These are phyloP conservation scores for Voacanga thouarsii DNA, from an alignment of 257 asterid genomes.

Conservation along the genomic window DNA sequence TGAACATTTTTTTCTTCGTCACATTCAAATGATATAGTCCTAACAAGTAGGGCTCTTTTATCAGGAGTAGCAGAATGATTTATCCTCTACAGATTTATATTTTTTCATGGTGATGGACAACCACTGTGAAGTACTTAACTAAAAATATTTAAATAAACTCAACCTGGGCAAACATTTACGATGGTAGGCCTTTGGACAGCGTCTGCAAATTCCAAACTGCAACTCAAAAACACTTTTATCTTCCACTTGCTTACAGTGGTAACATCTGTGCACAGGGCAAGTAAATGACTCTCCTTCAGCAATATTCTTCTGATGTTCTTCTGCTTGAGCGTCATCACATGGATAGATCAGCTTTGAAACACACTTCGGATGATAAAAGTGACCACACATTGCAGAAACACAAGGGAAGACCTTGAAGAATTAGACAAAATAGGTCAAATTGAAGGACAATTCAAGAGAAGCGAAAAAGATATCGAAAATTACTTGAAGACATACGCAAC, in stretches of 20 bases:
- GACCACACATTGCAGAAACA: constrained; percentile 77
- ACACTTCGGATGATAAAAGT: constrained; percentile 69
- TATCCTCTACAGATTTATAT: neutral
- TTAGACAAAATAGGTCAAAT: constrained; percentile 8
- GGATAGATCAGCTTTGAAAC: constrained; percentile 47
- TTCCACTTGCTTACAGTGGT: constrained; percentile 52
- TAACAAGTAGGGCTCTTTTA: constrained; percentile 21
- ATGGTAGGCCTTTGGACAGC: constrained; percentile 74
- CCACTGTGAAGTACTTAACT: constrained; percentile 16
- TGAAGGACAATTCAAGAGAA: neutral
- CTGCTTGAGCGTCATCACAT: constrained; percentile 37
- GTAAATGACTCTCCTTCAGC: constrained; percentile 60
- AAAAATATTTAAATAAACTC: constrained; percentile 13
- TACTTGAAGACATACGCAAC: neutral
- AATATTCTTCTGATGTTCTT: constrained; percentile 38
- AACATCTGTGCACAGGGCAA: constrained; percentile 73
- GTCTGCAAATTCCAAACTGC: constrained; percentile 73
- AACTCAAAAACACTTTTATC: constrained; percentile 40
- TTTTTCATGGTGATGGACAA: neutral
- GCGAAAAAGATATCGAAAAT: neutral
- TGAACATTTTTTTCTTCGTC: constrained; percentile 29
- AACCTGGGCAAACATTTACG: constrained; percentile 79
- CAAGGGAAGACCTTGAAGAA: constrained; percentile 63
- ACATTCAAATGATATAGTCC: constrained; percentile 38
- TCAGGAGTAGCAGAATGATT: neutral